Conservation (phyloP, 2,329 filamentous ascomycete genomes). For the Diaporthe ampelina region DNA sequence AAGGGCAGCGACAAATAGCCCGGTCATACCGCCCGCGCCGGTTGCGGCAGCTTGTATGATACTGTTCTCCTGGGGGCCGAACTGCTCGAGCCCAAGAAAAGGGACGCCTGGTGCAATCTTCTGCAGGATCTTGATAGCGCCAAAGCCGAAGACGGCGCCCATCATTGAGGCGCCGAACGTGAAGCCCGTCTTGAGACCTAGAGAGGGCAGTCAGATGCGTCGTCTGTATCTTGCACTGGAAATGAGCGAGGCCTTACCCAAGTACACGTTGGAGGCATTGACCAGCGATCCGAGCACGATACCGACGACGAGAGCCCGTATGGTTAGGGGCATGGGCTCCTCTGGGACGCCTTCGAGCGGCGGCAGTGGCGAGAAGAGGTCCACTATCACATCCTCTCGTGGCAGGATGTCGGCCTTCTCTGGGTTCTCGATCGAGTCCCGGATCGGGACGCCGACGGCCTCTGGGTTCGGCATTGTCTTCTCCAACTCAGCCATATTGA, state of each 20-base stretch:
- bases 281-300: slow-evolving; percentile 62
- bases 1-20: slow-evolving; percentile 69
- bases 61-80: slow-evolving; percentile 71
- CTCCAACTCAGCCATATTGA: slow-evolving; percentile 24
- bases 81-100: slow-evolving; percentile 63
- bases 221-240: not conserved
- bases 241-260: slow-evolving; percentile 50
- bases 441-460: slow-evolving; percentile 8
- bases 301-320: slow-evolving; percentile 62
- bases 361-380: slow-evolving; percentile 46
- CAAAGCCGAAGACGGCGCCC: slow-evolving; percentile 68
- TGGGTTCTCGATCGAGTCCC: slow-evolving; percentile 20
- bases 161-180: slow-evolving; percentile 60
- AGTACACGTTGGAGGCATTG: slow-evolving; percentile 66
- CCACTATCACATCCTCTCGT: slow-evolving; percentile 30
- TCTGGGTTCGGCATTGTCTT: slow-evolving; percentile 20
- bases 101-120: slow-evolving; percentile 58
- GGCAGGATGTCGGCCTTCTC: slow-evolving; percentile 14
- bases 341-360: slow-evolving; percentile 48
- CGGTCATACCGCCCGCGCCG: slow-evolving; percentile 66
- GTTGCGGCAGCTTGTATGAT: slow-evolving; percentile 68
- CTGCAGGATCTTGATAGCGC: slow-evolving; percentile 62
- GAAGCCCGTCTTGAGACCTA: slow-evolving; percentile 60
- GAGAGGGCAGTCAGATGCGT: not conserved
- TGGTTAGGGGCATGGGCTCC: slow-evolving; percentile 58